These are phyloP conservation scores for Sugiyamaella neomexicana DNA, from an alignment of 1,139 yeast species.

Conservation along the genomic window DNA sequence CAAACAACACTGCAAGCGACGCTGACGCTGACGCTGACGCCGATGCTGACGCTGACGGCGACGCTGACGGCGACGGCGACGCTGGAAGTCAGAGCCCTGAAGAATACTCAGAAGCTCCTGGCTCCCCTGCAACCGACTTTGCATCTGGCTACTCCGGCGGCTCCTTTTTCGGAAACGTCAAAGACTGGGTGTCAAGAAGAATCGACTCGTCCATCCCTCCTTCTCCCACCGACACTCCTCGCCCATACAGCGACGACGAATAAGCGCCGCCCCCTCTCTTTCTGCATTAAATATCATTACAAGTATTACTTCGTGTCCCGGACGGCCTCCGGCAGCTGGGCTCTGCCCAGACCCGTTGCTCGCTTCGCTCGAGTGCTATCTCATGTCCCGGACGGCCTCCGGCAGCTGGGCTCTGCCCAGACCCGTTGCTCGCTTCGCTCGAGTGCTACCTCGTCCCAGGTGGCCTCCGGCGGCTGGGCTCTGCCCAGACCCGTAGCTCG, in stretches of 20 bases:
- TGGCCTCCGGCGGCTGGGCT: constrained; percentile 4
- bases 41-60: too few species aligned
- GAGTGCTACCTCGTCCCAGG: background rate
- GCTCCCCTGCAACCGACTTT: constrained; percentile 63
- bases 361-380: background rate
- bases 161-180: constrained; percentile 57
- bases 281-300: background rate
- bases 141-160: constrained; percentile 60
- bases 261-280: background rate
- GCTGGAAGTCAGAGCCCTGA: constrained; percentile 7
- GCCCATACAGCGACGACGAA: constrained; percentile 7
- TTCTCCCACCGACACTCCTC: constrained; percentile 11
- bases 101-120: constrained; percentile 20
- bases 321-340: constrained; percentile 9
- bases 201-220: constrained; percentile 25
- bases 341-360: background rate
- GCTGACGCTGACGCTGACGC: background rate
- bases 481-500: background rate
- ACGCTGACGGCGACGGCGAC: background rate
- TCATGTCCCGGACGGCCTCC: background rate
- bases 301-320: background rate
- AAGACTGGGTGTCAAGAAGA: constrained; percentile 64
- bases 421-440: background rate
- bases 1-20: background rate
- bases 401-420: background rate